Evolutionary conservation across 768 basidiomycete species (phyloP).

Genomic region (Russula ochroleuca): DNA sequence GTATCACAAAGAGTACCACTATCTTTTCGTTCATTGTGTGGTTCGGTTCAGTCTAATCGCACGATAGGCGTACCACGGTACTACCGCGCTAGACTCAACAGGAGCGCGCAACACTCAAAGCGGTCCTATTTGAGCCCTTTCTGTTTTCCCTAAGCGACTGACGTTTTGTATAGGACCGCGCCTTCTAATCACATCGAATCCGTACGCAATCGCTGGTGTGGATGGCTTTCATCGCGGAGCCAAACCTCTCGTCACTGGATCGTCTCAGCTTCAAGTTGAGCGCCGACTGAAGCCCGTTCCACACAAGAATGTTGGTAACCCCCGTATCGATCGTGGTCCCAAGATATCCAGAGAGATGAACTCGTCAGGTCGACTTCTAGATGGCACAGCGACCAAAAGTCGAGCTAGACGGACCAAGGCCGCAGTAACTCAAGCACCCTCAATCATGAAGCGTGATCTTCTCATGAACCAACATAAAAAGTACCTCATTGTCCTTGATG

Average conservation of each 20-base stretch:
- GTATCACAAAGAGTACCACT: slow-evolving; percentile 2
- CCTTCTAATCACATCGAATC: slow-evolving; percentile 12
- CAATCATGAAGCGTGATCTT: slow-evolving; percentile 10
- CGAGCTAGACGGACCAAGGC: slow-evolving; percentile 1
- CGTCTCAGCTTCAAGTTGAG: neutral
- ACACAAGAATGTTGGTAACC: slow-evolving; percentile 7
- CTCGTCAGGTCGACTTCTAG: neutral
- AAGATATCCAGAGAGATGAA: neutral
- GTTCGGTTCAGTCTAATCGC: slow-evolving; percentile 4
- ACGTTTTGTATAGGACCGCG: slow-evolving; percentile 3
- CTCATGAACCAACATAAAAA: slow-evolving; percentile 1
- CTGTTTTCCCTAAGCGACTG: neutral
- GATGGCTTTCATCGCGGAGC: slow-evolving; percentile 19
- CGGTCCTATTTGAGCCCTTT: neutral
- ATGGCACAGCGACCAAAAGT: slow-evolving; percentile 3
- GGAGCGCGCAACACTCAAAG: neutral
- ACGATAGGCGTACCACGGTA: neutral
- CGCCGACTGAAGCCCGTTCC: slow-evolving; percentile 13
- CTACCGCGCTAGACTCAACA: neutral
- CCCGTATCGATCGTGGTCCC: neutral
- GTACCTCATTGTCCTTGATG: slow-evolving; percentile 7
- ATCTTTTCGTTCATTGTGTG: neutral
- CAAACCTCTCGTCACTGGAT: neutral
- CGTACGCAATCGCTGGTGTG: slow-evolving; percentile 17
- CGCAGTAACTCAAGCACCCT: slow-evolving; percentile 5